phyloP scores from a whole-genome alignment of 176 grass and related monocot genomes.

The Musa schizocarpa region DNA sequence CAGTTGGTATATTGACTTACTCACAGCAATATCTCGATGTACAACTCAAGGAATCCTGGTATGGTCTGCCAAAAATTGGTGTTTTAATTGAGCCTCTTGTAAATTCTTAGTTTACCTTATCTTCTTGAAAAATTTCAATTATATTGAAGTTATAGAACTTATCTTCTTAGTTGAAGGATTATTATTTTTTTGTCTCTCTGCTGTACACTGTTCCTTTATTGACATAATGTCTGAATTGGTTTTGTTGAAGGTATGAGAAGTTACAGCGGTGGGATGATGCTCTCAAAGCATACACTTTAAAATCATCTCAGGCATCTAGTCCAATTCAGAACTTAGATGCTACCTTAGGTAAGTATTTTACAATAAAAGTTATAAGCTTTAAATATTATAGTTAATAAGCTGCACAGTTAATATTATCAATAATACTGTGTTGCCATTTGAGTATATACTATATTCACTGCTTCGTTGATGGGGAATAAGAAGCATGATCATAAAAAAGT shows the following conservation, averaged over 20 bases:
- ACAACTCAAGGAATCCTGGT: constrained; percentile 99
- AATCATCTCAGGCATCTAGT: constrained; percentile 70
- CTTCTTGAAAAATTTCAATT: not conserved
- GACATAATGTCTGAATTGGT: constrained; percentile 20
- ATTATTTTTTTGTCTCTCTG: not conserved
- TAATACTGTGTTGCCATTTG: too few relatives aligned
- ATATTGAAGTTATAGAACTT: not conserved
- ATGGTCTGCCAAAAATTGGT: constrained; percentile 25
- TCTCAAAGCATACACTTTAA: constrained; percentile 74
- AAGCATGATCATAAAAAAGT: too few relatives aligned
- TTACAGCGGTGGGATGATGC: constrained; percentile 97
- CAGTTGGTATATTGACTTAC: constrained; percentile 94
- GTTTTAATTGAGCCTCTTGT: constrained; percentile 13
- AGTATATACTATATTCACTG: too few relatives aligned
- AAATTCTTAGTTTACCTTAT: not conserved
- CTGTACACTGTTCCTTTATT: constrained; percentile 8
- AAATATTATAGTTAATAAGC: not conserved
- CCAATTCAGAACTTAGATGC: constrained; percentile 84
- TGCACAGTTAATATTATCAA: not conserved
- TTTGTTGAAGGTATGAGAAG: constrained; percentile 76
- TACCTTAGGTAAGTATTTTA: constrained; percentile 52
- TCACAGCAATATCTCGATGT: constrained; percentile 84
- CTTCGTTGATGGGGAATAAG: too few relatives aligned
- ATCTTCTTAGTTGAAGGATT: not conserved
- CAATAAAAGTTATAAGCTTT: not conserved